Conservation (phyloP, 2,329 filamentous ascomycete genomes). For the Thelonectria rubi region DNA sequence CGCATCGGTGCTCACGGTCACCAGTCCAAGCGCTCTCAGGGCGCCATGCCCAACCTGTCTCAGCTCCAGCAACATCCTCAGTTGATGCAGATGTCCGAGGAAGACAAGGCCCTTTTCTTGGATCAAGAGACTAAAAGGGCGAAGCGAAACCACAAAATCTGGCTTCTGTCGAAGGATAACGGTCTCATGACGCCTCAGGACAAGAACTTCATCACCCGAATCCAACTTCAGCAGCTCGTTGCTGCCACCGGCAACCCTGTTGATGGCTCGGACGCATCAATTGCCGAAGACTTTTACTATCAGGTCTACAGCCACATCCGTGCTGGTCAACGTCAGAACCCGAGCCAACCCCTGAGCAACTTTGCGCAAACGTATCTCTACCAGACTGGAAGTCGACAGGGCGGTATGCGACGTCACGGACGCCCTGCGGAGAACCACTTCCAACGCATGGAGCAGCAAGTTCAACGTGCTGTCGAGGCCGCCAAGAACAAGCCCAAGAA, state of each 20-base stretch:
- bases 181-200: conserved; percentile 98
- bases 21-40: conserved; percentile 59
- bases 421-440: conserved; percentile 95
- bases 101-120: conserved; percentile 84
- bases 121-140: conserved; percentile 93
- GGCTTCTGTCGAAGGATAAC: conserved; percentile 90
- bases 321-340: conserved; percentile 87
- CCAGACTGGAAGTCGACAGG: conserved; percentile 87
- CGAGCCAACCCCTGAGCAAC: conserved; percentile 90
- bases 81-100: conserved; percentile 78
- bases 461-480: conserved; percentile 94
- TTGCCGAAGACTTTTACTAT: conserved; percentile 97
- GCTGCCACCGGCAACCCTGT: conserved; percentile 88
- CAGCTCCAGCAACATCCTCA: conserved; percentile 50
- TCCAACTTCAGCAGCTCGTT: conserved; percentile 95
- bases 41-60: conserved; percentile 53
- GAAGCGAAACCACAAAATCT: conserved; percentile 98
- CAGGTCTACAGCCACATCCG: conserved; percentile 97
- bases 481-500: conserved; percentile 98
- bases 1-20: conserved; percentile 50
- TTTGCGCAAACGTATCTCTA: conserved; percentile 98
- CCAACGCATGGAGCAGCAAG: conserved; percentile 99
- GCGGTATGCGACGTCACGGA: conserved; percentile 76
- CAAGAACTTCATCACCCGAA: conserved; percentile 98
- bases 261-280: conserved; percentile 81